phyloP scores from a whole-genome alignment of 2,329 filamentous ascomycete genomes.

The Seiridium cupressi region DNA sequence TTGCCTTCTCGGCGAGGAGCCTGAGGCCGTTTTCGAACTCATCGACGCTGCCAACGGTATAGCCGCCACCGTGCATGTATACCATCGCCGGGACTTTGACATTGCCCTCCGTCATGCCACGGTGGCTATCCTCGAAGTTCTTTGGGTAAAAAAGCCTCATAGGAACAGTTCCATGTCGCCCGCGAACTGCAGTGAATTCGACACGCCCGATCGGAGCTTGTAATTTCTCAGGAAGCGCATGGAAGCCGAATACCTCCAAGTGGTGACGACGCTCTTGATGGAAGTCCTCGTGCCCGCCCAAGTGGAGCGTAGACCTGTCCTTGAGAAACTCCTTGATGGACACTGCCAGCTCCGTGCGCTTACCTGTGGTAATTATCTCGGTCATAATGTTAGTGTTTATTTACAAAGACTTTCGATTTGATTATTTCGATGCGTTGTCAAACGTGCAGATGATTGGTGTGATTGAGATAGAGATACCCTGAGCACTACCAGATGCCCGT shows the following conservation, averaged over 20 bases:
- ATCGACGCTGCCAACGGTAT: slow-evolving; percentile 34
- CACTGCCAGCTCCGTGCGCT: background rate
- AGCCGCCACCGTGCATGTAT: slow-evolving; percentile 36
- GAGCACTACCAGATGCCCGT: too few relatives aligned
- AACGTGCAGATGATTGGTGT: background rate
- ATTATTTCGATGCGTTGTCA: background rate
- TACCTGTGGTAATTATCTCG: background rate
- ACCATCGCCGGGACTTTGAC: slow-evolving; percentile 25
- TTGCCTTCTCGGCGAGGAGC: slow-evolving; percentile 25
- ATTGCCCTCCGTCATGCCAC: slow-evolving; percentile 8
- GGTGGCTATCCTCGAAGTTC: slow-evolving; percentile 4
- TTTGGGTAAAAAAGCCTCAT: slow-evolving; percentile 30
- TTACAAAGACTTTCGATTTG: background rate
- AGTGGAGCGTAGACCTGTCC: slow-evolving; percentile 8
- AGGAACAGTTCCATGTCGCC: slow-evolving; percentile 30
- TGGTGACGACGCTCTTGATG: slow-evolving; percentile 13
- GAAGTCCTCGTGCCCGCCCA: slow-evolving; percentile 11
- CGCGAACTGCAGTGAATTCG: slow-evolving; percentile 29
- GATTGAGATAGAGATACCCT: too few relatives aligned
- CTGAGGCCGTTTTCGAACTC: slow-evolving; percentile 35
- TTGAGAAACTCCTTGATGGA: slow-evolving; percentile 10
- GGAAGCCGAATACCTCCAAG: slow-evolving; percentile 28
- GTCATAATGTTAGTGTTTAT: background rate
- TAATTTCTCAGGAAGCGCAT: slow-evolving; percentile 20
- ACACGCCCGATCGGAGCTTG: slow-evolving; percentile 25